Conservation (phyloP, 1,284 basidiomycete species). For the Naganishia albida region DNA sequence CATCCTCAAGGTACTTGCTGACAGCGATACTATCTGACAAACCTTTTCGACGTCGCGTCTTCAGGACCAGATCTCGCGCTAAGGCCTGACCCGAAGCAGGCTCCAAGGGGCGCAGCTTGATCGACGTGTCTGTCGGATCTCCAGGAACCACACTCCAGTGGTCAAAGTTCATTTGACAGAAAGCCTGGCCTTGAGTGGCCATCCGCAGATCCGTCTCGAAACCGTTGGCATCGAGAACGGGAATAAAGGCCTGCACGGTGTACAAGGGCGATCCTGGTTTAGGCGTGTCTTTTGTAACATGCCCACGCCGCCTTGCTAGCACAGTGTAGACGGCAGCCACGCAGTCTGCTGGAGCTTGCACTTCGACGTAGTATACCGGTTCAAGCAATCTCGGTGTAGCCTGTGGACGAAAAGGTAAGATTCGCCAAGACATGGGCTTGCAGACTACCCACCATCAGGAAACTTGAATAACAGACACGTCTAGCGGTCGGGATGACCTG, state of each 20-base stretch:
- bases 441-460: constrained; percentile 73
- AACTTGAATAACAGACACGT: constrained; percentile 97
- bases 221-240: constrained; percentile 97
- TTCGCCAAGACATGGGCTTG: not conserved
- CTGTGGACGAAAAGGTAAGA: constrained; percentile 52
- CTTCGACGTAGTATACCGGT: constrained; percentile 97
- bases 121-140: constrained; percentile 94
- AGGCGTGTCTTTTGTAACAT: constrained; percentile 95
- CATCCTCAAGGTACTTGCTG: constrained; percentile 90
- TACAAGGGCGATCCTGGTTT: constrained; percentile 96
- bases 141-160: constrained; percentile 95
- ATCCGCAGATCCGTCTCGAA: constrained; percentile 98
- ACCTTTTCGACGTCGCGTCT: constrained; percentile 93
- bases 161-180: constrained; percentile 93
- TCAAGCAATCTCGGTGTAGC: constrained; percentile 91
- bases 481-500: constrained; percentile 98
- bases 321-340: constrained; percentile 98
- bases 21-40: constrained; percentile 90
- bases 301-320: constrained; percentile 90
- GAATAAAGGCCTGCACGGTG: constrained; percentile 95
- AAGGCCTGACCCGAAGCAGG: constrained; percentile 92
- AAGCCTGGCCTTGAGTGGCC: constrained; percentile 95
- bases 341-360: constrained; percentile 96
- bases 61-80: constrained; percentile 88
- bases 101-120: constrained; percentile 92